Evolutionary conservation across 768 basidiomycete species (phyloP).

Genomic region (Rhizopogon rudus): DNA sequence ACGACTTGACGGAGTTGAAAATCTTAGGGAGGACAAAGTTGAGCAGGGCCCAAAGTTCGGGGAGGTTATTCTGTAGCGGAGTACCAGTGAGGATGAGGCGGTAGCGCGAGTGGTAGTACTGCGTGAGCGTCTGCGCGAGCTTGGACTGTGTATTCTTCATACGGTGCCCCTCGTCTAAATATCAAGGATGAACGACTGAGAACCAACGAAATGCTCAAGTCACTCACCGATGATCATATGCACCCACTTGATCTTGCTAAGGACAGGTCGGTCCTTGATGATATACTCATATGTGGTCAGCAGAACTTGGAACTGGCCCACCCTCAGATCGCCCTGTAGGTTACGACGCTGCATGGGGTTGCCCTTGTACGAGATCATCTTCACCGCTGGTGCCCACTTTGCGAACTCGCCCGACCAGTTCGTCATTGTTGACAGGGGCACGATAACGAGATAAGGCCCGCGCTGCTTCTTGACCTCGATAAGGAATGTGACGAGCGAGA

Average conservation of each 20-base stretch:
- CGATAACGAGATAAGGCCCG: slow-evolving; percentile 95
- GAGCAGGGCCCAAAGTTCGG: slow-evolving; percentile 91
- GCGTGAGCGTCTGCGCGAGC: slow-evolving; percentile 83
- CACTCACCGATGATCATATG: slow-evolving; percentile 92
- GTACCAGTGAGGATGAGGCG: slow-evolving; percentile 95
- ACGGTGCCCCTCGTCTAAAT: slow-evolving; percentile 87
- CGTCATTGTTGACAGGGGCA: slow-evolving; percentile 93
- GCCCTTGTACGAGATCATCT: slow-evolving; percentile 84
- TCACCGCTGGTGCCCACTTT: slow-evolving; percentile 91
- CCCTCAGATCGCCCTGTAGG: slow-evolving; percentile 71
- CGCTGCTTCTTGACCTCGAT: slow-evolving; percentile 87
- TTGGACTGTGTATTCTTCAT: slow-evolving; percentile 97
- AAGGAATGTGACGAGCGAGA: slow-evolving; percentile 91
- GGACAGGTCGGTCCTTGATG: slow-evolving; percentile 89
- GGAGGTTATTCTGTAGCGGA: slow-evolving; percentile 94
- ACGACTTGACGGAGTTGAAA: slow-evolving; percentile 98
- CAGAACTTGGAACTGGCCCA: slow-evolving; percentile 85
- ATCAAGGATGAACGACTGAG: neutral
- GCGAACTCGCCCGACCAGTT: slow-evolving; percentile 97
- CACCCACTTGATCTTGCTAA: slow-evolving; percentile 91
- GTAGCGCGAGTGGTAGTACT: slow-evolving; percentile 89
- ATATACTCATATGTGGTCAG: slow-evolving; percentile 97
- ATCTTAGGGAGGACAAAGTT: slow-evolving; percentile 94
- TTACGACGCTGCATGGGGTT: slow-evolving; percentile 79
- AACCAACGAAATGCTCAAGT: neutral